These are phyloP conservation scores for Teratosphaeria viscida DNA, from an alignment of 2,329 filamentous ascomycete species.

Conservation along the genomic window DNA sequence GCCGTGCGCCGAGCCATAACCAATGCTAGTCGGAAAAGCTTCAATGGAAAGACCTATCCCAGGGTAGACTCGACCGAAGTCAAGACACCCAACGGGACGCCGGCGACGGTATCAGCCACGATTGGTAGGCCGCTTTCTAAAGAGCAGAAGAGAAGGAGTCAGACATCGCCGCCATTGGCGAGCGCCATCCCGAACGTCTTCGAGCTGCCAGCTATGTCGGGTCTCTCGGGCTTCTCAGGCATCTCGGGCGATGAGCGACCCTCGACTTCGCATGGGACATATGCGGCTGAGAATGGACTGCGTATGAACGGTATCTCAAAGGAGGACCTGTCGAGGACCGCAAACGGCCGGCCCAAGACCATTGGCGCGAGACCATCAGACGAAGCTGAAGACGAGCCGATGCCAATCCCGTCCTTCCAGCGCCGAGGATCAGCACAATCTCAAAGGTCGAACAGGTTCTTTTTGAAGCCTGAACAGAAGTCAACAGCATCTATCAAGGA, in stretches of 20 bases:
- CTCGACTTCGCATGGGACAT: conserved; percentile 15
- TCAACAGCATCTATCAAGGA: background rate
- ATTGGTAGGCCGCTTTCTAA: background rate
- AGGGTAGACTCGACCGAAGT: conserved; percentile 12
- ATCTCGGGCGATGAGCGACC: conserved; percentile 11
- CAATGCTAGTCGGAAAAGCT: conserved; percentile 16
- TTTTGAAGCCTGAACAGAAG: background rate
- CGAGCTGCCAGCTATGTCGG: conserved; percentile 13
- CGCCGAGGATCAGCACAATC: background rate
- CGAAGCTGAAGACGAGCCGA: conserved; percentile 1
- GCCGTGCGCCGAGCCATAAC: conserved; percentile 32
- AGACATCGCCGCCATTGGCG: conserved; percentile 2
- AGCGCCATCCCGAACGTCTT: conserved; percentile 12
- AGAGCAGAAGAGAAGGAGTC: conserved; percentile 2
- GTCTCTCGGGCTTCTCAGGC: background rate
- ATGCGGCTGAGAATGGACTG: conserved; percentile 17
- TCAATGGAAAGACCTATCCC: conserved; percentile 13
- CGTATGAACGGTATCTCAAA: conserved; percentile 23
- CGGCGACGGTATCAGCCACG: background rate
- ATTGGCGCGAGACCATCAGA: conserved; percentile 9
- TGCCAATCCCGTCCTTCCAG: background rate
- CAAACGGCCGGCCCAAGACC: conserved; percentile 18
- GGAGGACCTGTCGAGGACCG: conserved; percentile 9
- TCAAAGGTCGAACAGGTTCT: background rate
- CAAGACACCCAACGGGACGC: conserved; percentile 5